Evolutionary conservation across 208 protist genomes (phyloP), one percentile per base, ranked within the genome.

Genomic region (Crithidia mellificae): DNA sequence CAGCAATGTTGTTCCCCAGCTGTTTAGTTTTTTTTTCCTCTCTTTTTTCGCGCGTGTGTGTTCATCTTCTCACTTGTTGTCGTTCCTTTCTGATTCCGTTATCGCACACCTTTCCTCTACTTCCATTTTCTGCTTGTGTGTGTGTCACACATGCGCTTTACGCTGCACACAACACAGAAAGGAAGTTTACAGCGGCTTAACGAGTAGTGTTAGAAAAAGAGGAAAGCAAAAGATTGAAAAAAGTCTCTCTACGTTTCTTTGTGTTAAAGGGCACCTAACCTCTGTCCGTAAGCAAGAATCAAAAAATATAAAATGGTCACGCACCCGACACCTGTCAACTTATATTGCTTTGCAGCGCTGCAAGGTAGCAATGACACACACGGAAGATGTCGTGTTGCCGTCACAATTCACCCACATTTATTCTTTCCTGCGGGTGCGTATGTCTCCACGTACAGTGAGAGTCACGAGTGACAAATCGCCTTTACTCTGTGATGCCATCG

Each of bases 141-240:
- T 43, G 11, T 38, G 5, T 57, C 15, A 19, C 30, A 25, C 22
- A 19, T 41, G n/a, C 30, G 29, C 38, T 2, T 24, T 29, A n/a
- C 2, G 17, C 14, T 46, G 41, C 6, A 17, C 41, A n/a, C 8
- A 6, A 20, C 8, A 46, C 41, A 46, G 41, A 15, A 17, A 12
- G 34, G 34, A 15, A 46, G n/a, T 6, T 15, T 46, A 15, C 41
- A 46, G 15, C 17, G 41, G 41, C 6, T 46, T n/a, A 46, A 46
- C 8, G 41, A 46, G 41, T 46, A n/a, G 41, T 46, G 41, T 46
- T 46, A n/a, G 41, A 46, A 15, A n/a, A 46, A 51, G 22, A 51
- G 22, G 22, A 51, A 51, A 29, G 22, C 17, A 46, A n/a, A 46
- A 46, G 41, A 46, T 15, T 38, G 11, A 46, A n/a, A 12, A 46